These are phyloP conservation scores for Petunia hybrid DNA, from an alignment of 305 asterid genomes.

Conservation along the genomic window DNA sequence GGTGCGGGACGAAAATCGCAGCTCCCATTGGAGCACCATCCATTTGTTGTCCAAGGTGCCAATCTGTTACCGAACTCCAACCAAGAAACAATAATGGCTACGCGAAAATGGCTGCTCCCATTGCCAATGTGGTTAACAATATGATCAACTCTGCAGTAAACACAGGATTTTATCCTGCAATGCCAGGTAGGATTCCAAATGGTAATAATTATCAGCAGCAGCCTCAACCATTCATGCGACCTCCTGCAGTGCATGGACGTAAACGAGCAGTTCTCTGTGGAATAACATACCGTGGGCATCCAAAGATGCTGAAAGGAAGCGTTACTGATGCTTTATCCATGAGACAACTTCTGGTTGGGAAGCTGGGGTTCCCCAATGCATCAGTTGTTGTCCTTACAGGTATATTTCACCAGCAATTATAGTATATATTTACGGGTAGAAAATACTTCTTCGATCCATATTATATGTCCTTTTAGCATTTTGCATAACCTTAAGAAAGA, in stretches of 20 bases:
- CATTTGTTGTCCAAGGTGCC: conserved; percentile 53
- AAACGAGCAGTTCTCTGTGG: conserved; percentile 73
- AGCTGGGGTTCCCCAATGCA: conserved; percentile 57
- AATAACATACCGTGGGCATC: conserved; percentile 55
- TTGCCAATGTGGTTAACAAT: not conserved
- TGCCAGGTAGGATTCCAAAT: conserved; percentile 20
- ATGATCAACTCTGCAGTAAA: not conserved
- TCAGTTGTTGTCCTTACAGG: conserved; percentile 68
- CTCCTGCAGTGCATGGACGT: conserved; percentile 52
- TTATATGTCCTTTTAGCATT: not conserved
- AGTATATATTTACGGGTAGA: not conserved
- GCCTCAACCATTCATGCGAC: conserved; percentile 34
- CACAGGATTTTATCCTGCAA: conserved; percentile 18
- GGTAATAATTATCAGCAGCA: not conserved
- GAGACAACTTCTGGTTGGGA: conserved; percentile 50
- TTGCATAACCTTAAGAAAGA: no score
- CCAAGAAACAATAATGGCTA: conserved; percentile 30
- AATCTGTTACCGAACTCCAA: conserved; percentile 34
- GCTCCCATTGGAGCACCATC: conserved; percentile 49
- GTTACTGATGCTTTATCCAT: conserved; percentile 58
- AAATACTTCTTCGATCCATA: not conserved
- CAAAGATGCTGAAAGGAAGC: conserved; percentile 59
- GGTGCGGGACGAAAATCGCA: conserved; percentile 48
- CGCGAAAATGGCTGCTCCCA: not conserved
- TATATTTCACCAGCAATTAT: conserved; percentile 14